Percentiles rank a stretch among this genome's conserved stretches.
These are phyloP conservation scores for Fusarium continuum DNA, from an alignment of 2,329 filamentous ascomycete genomes.

Conservation along the genomic window DNA sequence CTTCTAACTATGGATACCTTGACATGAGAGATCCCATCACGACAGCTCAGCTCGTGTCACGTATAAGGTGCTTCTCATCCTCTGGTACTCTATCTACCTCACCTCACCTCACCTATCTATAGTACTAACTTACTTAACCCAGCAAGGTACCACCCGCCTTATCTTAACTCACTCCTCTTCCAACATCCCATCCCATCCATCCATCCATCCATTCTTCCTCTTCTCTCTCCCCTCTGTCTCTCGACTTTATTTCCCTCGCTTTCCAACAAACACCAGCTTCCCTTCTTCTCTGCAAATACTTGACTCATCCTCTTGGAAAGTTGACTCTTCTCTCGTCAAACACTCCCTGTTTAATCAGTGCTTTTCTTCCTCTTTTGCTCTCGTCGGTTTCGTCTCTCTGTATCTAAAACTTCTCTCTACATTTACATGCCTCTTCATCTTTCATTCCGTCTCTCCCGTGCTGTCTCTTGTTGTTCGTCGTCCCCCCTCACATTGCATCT, in stretches of 20 bases:
- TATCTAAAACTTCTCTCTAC: slow-evolving; percentile 11
- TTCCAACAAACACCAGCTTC: background rate
- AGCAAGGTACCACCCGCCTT: slow-evolving; percentile 18
- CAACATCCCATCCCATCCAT: no score
- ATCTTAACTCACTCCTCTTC: slow-evolving; percentile 7
- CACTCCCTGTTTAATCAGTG: slow-evolving; percentile 1
- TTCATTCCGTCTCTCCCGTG: slow-evolving; percentile 13
- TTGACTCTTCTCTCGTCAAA: background rate
- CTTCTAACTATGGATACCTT: background rate
- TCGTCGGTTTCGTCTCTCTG: slow-evolving; percentile 8
- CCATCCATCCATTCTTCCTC: background rate
- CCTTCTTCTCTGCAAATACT: slow-evolving; percentile 14
- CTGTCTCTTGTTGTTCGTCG: background rate
- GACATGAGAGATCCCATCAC: background rate
- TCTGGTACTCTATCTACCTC: background rate
- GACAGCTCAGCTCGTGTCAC: slow-evolving; percentile 10
- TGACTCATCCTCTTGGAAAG: background rate
- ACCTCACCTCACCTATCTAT: background rate
- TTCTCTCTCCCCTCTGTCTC: background rate
- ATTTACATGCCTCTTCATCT: slow-evolving; percentile 25
- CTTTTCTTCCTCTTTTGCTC: background rate
- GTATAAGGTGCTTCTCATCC: background rate
- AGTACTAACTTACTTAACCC: slow-evolving; percentile 4
- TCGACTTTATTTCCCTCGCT: slow-evolving; percentile 5
- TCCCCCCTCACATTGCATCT: background rate